These are phyloP conservation scores for Globisporangium uncinulatum DNA, from an alignment of 352 stramenopile genomes.

Conservation along the genomic window DNA sequence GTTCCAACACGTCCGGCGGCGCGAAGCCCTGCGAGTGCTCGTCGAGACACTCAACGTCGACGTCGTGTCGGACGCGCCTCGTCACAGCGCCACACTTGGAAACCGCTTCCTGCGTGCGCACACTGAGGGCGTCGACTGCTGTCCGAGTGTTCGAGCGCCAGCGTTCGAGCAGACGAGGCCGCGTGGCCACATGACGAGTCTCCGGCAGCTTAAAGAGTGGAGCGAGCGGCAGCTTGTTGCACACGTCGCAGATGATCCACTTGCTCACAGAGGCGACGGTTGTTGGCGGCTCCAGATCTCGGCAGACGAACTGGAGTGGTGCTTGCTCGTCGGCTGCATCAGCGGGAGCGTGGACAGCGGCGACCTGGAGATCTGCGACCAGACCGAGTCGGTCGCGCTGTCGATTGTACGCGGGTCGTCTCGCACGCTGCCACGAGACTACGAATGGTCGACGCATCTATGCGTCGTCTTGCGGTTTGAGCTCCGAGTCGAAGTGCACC, in stretches of 20 bases:
- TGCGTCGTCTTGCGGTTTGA: constrained; percentile 30
- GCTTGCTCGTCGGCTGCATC: constrained; percentile 27
- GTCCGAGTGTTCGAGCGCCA: not conserved
- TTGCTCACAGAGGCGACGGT: not conserved
- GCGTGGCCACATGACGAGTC: not conserved
- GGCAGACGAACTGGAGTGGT: constrained; percentile 24
- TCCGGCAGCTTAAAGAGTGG: constrained; percentile 8
- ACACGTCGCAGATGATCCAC: constrained; percentile 1
- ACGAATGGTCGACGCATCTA: constrained; percentile 8
- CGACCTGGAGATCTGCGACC: constrained; percentile 38
- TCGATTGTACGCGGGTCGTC: not conserved
- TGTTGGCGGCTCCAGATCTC: constrained; percentile 12
- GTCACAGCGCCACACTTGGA: constrained; percentile 6
- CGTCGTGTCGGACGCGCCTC: not conserved
- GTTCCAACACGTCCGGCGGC: constrained; percentile 4
- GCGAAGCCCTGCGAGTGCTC: constrained; percentile 8
- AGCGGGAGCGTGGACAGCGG: constrained; percentile 27
- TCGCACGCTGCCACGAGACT: not conserved
- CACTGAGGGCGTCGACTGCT: not conserved
- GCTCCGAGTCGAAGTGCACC: constrained; percentile 23
- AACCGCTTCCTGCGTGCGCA: constrained; percentile 8
- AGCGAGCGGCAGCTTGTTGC: not conserved
- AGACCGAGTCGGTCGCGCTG: constrained; percentile 25
- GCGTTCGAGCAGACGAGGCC: not conserved
- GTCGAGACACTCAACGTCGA: constrained; percentile 1